Evolutionary conservation across 2,329 filamentous ascomycete genomes (phyloP).

Genomic region (Anisogramma anomala): DNA sequence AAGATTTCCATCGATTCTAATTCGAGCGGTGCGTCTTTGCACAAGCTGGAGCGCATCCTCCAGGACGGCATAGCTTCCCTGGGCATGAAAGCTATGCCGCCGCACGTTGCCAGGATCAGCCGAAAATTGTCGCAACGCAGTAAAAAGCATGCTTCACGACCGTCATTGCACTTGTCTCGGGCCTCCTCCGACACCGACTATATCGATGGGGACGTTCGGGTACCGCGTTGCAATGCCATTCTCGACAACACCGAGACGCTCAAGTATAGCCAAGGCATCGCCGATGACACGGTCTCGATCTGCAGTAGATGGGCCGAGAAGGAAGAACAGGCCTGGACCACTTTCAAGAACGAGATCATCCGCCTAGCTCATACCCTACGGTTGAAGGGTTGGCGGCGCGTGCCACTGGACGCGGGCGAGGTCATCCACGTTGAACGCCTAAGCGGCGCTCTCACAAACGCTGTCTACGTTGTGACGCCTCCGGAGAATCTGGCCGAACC

Average conservation of each 20-base stretch:
- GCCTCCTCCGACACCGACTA: constrained; percentile 78
- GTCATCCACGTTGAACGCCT: constrained; percentile 61
- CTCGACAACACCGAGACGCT: constrained; percentile 87
- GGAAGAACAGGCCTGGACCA: constrained; percentile 67
- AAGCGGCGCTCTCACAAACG: constrained; percentile 90
- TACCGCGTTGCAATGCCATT: constrained; percentile 72
- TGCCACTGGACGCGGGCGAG: constrained; percentile 60
- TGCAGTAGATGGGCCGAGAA: constrained; percentile 43
- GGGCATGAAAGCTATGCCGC: constrained; percentile 35
- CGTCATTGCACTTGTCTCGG: constrained; percentile 30
- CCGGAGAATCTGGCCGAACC: constrained; percentile 51
- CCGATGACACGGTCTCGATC: constrained; percentile 30
- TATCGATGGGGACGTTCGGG: constrained; percentile 66
- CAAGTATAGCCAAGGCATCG: constrained; percentile 45
- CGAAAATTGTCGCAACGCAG: constrained; percentile 31
- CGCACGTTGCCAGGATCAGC: constrained; percentile 29
- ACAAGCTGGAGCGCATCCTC: constrained; percentile 69
- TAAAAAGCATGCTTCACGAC: constrained; percentile 29
- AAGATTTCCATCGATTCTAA: constrained; percentile 52
- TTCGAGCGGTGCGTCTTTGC: constrained; percentile 61
- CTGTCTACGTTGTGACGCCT: constrained; percentile 86
- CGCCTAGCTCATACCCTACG: constrained; percentile 78
- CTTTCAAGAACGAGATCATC: constrained; percentile 86
- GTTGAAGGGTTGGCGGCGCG: constrained; percentile 81
- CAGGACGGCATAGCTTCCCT: constrained; percentile 51